Percentiles rank a stretch among this genome's conserved stretches.
These are phyloP conservation scores for Tricholoma hemisulphureum DNA, from an alignment of 768 basidiomycete species.

Conservation along the genomic window DNA sequence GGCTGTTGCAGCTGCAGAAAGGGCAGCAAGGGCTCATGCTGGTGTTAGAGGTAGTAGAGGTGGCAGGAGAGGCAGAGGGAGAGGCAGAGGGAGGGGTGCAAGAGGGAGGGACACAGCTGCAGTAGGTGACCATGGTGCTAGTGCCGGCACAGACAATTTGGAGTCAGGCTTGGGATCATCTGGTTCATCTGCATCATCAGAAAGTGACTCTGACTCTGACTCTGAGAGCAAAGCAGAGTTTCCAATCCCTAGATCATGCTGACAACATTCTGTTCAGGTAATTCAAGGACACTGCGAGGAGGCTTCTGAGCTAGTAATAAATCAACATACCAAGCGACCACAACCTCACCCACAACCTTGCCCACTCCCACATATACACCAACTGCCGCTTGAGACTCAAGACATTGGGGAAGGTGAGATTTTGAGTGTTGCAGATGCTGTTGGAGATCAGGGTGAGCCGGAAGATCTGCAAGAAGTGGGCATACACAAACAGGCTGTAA, in stretches of 20 bases:
- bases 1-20: not conserved
- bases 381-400: not conserved
- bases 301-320: not conserved
- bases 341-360: not conserved
- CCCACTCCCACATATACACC: not conserved
- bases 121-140: not conserved
- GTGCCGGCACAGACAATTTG: not conserved
- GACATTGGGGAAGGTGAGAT: not conserved
- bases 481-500: not conserved
- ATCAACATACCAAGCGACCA: not conserved
- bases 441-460: not conserved
- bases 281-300: not conserved
- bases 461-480: not conserved
- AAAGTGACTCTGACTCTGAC: constrained; percentile 3
- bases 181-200: too few relatives aligned
- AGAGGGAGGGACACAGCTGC: not conserved
- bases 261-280: constrained; percentile 2
- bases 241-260: constrained; percentile 3
- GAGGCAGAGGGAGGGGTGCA: constrained; percentile 1
- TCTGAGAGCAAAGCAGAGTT: constrained; percentile 3
- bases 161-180: not conserved
- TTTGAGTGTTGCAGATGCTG: not conserved
- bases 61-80: not conserved
- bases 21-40: too few relatives aligned
- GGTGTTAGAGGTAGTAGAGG: not conserved